phyloP scores from a whole-genome alignment of 805 yeast species.

The Cyberlindnera samutprakarnensis region DNA sequence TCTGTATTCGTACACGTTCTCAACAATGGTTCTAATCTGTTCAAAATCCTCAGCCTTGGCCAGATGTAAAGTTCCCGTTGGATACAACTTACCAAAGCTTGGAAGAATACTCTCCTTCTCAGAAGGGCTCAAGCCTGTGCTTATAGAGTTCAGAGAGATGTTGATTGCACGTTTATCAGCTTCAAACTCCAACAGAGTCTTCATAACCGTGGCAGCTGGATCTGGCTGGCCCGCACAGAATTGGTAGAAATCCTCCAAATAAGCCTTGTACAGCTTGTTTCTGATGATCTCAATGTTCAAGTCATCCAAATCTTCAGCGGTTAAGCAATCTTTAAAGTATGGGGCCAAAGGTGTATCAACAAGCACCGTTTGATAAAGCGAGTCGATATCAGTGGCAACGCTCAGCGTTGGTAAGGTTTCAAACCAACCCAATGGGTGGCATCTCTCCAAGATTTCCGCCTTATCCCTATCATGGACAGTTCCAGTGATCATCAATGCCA shows the following conservation, averaged over 20 bases:
- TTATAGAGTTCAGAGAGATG: constrained; percentile 83
- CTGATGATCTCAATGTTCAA: constrained; percentile 91
- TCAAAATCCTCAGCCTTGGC: constrained; percentile 82
- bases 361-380: constrained; percentile 85
- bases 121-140: constrained; percentile 67
- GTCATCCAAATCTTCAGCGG: constrained; percentile 87
- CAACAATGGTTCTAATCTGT: constrained; percentile 60
- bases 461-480: constrained; percentile 93
- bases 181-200: constrained; percentile 71
- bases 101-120: constrained; percentile 75
- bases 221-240: constrained; percentile 58
- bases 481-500: constrained; percentile 92
- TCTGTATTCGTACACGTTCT: constrained; percentile 58
- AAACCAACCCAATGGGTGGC: constrained; percentile 98
- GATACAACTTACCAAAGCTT: constrained; percentile 71
- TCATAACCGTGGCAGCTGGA: constrained; percentile 83
- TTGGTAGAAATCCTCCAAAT: constrained; percentile 75
- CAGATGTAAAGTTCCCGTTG: constrained; percentile 54
- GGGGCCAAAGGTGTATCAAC: constrained; percentile 98
- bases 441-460: constrained; percentile 77
- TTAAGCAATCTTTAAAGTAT: constrained; percentile 82
- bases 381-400: constrained; percentile 90
- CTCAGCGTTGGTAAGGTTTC: constrained; percentile 93
- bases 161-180: constrained; percentile 94
- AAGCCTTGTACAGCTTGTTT: constrained; percentile 87